Evolutionary conservation across 2,329 filamentous ascomycete genomes (phyloP).

Genomic region (Penicillium corylophilum): DNA sequence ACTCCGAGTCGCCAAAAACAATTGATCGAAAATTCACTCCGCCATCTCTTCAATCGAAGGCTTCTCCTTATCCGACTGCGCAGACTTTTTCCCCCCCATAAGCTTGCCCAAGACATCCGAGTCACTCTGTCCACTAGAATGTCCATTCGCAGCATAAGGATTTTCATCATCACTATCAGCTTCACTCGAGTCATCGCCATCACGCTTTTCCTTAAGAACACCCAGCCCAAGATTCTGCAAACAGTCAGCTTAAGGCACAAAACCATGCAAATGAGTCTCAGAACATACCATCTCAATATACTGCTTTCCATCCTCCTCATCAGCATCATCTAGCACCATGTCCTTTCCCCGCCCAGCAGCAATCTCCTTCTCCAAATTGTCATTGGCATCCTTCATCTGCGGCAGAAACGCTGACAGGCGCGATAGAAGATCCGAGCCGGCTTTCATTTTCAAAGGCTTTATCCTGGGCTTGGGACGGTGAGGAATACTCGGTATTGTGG

Average conservation of each 20-base stretch:
- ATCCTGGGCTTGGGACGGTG: slow-evolving; percentile 38
- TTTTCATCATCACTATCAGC: slow-evolving; percentile 19
- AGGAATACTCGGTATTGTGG: slow-evolving; percentile 28
- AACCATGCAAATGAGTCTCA: background rate
- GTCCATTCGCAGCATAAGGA: slow-evolving; percentile 14
- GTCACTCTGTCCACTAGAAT: slow-evolving; percentile 15
- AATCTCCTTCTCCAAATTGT: slow-evolving; percentile 40
- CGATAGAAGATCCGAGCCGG: slow-evolving; percentile 32
- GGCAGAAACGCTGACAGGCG: slow-evolving; percentile 44
- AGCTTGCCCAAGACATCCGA: slow-evolving; percentile 36
- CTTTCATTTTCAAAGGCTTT: slow-evolving; percentile 26
- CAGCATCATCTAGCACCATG: slow-evolving; percentile 35
- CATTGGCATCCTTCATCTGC: slow-evolving; percentile 45
- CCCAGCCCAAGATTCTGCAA: slow-evolving; percentile 45
- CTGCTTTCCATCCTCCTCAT: slow-evolving; percentile 32
- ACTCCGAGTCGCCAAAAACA: background rate
- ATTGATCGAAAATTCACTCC: slow-evolving; percentile 12
- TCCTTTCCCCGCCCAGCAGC: slow-evolving; percentile 33
- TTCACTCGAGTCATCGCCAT: slow-evolving; percentile 17
- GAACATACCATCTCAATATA: slow-evolving; percentile 46
- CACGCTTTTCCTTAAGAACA: slow-evolving; percentile 44
- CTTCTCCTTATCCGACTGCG: slow-evolving; percentile 27
- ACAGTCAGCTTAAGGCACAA: slow-evolving; percentile 2
- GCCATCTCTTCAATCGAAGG: slow-evolving; percentile 41
- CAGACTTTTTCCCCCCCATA: slow-evolving; percentile 36